Base-by-base conservation (phyloP, 768 basidiomycete species). In the Suillus alpinus region DNA sequence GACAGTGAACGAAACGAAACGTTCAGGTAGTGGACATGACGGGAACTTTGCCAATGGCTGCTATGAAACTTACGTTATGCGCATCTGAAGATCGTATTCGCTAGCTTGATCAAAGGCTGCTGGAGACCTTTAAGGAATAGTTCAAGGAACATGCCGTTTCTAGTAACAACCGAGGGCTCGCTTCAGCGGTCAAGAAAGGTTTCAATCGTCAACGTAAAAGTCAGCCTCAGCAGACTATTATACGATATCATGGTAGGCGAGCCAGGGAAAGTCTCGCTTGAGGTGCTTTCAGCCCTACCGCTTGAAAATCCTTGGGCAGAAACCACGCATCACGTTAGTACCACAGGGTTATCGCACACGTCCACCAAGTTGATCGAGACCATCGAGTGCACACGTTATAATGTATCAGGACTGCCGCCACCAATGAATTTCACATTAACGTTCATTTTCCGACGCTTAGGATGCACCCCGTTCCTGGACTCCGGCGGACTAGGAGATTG, bases 401-500 rank as follows among this genome's bases (percentile, higher is more conserved):
- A 23, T 23, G 36, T 26, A 55, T 55, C 23, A 39, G 37, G 37
- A 36, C 36, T 39, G 53, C 10, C 29, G 29, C 10, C 31, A 31
- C 32, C 23, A 37, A 36, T 39, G 37, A 55, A 55, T 12, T 31
- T 31, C 5, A 6, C 9, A 53, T 37, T 16, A 10, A 55, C 26
- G 53, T 39, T 53, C 23, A n/a, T 51, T 36, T 52, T 52, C 51
- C 51, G 20, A 36, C 51, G 53, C 53, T 55, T 26, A 55, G 23
- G 12, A 55, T 37, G 52, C 20, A 55, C 4, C 7, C 31, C 2
- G 53, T 55, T 37, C 53, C 53, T 55, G 53, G 26, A 16, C 26
- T 26, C 26, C 26, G 47, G 23, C 36, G 36, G 23, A 52, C 31
- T 18, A 23, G 23, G 23, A 20, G 50, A 46, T 46, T 23, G 13